Evolutionary conservation across 345 rosid genomes (phyloP), one percentile per base, ranked within the genome.

Genomic region (Nasturtium officinale): DNA sequence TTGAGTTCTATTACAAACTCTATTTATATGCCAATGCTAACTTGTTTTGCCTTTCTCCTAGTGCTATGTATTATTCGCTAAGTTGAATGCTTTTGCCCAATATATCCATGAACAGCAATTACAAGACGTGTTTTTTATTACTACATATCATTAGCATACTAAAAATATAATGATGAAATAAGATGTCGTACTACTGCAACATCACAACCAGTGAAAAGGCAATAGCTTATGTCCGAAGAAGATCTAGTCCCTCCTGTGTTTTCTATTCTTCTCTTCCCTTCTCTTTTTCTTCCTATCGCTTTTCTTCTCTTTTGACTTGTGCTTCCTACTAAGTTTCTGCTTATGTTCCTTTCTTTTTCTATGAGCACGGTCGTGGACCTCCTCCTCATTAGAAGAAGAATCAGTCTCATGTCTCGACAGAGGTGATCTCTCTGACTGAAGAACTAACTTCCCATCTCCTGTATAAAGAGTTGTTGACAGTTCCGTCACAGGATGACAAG

Each of bases 361-460:
- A 25, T 40, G 67, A 60, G 78, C 50, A 13, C 70, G 79, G 47
- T 43, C 50, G 17, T 48, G 71, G 47, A 10, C 54, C 25, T 85
- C 88, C 58, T 85, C 87, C 8, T 81, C 82, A 0, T 80, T 42
- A 6, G 85, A 82, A 62, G 72, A 75, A 51, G 74, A 67, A 62
- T 21, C 61, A 0, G 54, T 21, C 25, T 69, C 12, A 21, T 56
- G 69, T n/a, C 61, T 75, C 18, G 66, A 62, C 1, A 65, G 29
- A 72, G 79, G 48, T 15, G 88, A 87, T 76, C 77, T 88, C 76
- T 80, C 85, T 17, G 90, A 87, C 72, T 88, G 86, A 72, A 69
- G 47, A 18, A 65, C 74, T 43, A 75, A 65, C 18, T 53, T 73
- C 20, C 54, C 61, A 13, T 72, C 80, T 77, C 82, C 64, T 11